Evolutionary conservation across 495 filamentous ascomycete species (phyloP), one percentile per base, ranked within the genome.

Genomic region (Apodospora peruviana): DNA sequence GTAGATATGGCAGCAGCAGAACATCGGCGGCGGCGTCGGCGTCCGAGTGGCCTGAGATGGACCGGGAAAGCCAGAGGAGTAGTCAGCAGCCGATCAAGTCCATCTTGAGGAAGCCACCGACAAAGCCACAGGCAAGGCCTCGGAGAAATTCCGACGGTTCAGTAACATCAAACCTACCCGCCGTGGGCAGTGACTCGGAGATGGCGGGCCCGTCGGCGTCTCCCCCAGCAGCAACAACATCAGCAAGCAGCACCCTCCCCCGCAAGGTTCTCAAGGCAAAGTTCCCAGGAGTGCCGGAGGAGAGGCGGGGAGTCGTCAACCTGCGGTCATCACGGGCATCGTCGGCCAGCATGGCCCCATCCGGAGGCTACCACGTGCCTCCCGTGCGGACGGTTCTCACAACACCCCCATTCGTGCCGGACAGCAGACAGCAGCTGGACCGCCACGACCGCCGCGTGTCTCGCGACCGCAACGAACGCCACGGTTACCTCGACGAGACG

Each of bases 251-350:
- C 2, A 23, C 47, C 16, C 60, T 66, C 12, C 64, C 64, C 24
- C 43, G 64, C 17, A 66, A 59, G 52, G 61, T 66, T 18, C 48
- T 66, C 46, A 64, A 61, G 49, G 61, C 64, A 23, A 62, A 60
- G 55, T 62, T 58, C 19, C 60, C 53, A 4, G 52, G 52, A 5
- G 48, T 56, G 20, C 60, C 60, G 7, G 42, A 52, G 7, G 62
- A 65, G 40, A 57, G 60, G 16, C 60, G 53, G 20, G 58, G 41
- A 0, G 54, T 56, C 11, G 43, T 62, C 55, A 62, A 56, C 40
- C 51, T 62, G 19, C 46, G 61, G 38, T 53, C 64, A 9, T 60
- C 64, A 3, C 47, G 64, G 12, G 46, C 50, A 22, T 51, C 61
- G 23, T 44, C 55, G 5, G 47, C 48, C 20, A 56, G 24, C 27